phyloP scores from a whole-genome alignment of 129 eudicot genomes.

The Tanacetum coccineum region DNA sequence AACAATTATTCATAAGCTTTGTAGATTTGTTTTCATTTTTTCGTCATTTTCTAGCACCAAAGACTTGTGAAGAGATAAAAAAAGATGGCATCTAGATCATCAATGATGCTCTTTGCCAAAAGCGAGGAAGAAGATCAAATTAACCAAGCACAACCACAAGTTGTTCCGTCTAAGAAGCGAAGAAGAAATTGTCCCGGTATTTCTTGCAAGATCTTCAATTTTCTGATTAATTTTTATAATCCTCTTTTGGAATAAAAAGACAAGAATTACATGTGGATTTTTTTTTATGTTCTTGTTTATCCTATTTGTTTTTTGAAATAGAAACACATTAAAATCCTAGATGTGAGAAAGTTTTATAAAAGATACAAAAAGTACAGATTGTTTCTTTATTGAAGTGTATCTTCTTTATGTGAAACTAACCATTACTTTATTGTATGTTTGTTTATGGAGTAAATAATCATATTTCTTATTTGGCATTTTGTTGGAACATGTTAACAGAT shows the following conservation, averaged over 20 bases:
- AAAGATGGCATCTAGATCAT: conserved; percentile 10
- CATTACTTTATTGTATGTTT: neutral
- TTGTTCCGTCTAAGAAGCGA: conserved; percentile 4
- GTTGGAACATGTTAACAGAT: conserved; percentile 27
- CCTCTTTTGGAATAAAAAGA: too few relatives aligned
- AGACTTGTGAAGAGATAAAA: neutral
- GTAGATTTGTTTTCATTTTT: too few relatives aligned
- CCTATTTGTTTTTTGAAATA: neutral
- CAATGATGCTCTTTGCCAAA: neutral
- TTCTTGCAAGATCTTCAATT: conserved; percentile 8
- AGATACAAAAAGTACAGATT: too few relatives aligned
- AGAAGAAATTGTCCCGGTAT: conserved; percentile 6
- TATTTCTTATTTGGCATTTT: neutral
- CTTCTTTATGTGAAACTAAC: neutral
- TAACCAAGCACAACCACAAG: neutral
- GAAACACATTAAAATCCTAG: too few relatives aligned
- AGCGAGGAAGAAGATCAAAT: neutral
- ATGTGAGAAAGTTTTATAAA: too few relatives aligned
- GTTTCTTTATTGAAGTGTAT: neutral
- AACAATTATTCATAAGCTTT: too few relatives aligned
- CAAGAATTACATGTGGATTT: neutral
- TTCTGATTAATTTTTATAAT: neutral
- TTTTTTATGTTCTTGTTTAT: neutral
- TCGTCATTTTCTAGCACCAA: too few relatives aligned
- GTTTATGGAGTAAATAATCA: neutral